phyloP scores from a whole-genome alignment of 352 stramenopile species.

The Pythium insidiosum region DNA sequence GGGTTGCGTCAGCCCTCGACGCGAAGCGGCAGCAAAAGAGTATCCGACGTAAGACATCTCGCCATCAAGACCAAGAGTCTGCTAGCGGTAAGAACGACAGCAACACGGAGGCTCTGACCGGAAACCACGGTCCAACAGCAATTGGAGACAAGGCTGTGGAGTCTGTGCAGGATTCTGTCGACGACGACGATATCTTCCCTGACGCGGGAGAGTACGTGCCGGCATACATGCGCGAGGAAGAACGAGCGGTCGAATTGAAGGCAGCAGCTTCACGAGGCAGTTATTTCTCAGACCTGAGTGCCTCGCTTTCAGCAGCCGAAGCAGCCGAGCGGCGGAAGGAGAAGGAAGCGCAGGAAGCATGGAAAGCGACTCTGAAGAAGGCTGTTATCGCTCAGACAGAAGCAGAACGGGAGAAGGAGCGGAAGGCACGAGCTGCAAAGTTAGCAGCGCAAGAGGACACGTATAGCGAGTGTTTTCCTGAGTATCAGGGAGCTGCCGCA shows the following conservation, averaged over 20 bases:
- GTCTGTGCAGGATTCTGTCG: slow-evolving; percentile 15
- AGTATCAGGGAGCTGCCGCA: slow-evolving; percentile 25
- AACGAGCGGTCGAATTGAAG: slow-evolving; percentile 2
- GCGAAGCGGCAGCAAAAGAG: slow-evolving; percentile 19
- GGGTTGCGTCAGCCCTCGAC: slow-evolving; percentile 29
- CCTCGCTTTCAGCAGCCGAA: slow-evolving; percentile 50
- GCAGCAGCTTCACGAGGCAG: slow-evolving; percentile 16
- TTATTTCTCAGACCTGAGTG: slow-evolving; percentile 69
- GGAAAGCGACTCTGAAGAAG: slow-evolving; percentile 53
- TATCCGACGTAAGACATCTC: slow-evolving; percentile 15
- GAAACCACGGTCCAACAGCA: background rate
- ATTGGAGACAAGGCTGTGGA: background rate
- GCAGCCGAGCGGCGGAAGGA: slow-evolving; percentile 30
- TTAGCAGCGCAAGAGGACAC: slow-evolving; percentile 27
- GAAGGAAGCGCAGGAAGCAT: slow-evolving; percentile 30
- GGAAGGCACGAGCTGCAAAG: slow-evolving; percentile 29
- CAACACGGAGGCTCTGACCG: slow-evolving; percentile 1
- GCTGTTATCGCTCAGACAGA: slow-evolving; percentile 36
- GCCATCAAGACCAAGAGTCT: too few species aligned
- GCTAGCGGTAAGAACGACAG: too few species aligned
- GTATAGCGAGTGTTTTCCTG: slow-evolving; percentile 69
- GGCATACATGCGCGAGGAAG: slow-evolving; percentile 34
- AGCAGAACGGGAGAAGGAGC: slow-evolving; percentile 28
- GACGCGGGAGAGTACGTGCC: slow-evolving; percentile 67
- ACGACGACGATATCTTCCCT: slow-evolving; percentile 72